Evolutionary conservation across 371 early-diverging fungal species (phyloP), one percentile per base, ranked within the genome.

Genomic region (Spiromyces aspiralis): DNA sequence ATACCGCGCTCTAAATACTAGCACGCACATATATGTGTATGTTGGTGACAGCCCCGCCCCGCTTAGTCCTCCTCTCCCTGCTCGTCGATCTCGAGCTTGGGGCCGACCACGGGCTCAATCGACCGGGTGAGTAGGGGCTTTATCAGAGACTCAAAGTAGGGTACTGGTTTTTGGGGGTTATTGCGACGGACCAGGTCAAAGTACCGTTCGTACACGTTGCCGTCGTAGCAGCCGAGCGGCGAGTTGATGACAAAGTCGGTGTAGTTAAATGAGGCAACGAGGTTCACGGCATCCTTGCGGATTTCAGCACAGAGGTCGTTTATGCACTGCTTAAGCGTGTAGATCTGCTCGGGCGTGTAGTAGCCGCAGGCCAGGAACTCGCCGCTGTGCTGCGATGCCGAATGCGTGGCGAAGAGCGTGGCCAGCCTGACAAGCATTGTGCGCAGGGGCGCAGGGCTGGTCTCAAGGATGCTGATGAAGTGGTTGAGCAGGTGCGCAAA

Each of bases 241-340:
- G 87, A 87, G 74, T 90, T 87, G 66, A 93, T 64, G 27, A 87
- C 76, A 62, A 80, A 90, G 67, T 93, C 94, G 21, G 82, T 67
- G 67, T 81, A 78, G 61, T 81, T 83, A 70, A 90, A 92, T 23
- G 90, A 70, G 55, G 92, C 94, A 20, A 87, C 85, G 43, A 93
- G 70, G 10, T 86, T 79, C 60, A 91, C 83, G 45, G 86, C 84
- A 57, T 89, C 80, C 25, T 78, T 57, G 54, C 92, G 79, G 3
- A 90, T 76, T 28, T 69, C 70, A 25, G 71, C 71, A 71, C 85
- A 86, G n/a, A 83, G 73, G 1, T 62, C 63, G 50, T 78, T 80
- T 57, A 86, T 78, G 55, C 74, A 73, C 27, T 66, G 55, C 51
- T 80, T 79, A 51, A 86, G 66, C 45, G 66, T 67, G 50, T 79